Evolutionary conservation across 345 rosid species (phyloP).

Genomic region (Salix caprea): DNA sequence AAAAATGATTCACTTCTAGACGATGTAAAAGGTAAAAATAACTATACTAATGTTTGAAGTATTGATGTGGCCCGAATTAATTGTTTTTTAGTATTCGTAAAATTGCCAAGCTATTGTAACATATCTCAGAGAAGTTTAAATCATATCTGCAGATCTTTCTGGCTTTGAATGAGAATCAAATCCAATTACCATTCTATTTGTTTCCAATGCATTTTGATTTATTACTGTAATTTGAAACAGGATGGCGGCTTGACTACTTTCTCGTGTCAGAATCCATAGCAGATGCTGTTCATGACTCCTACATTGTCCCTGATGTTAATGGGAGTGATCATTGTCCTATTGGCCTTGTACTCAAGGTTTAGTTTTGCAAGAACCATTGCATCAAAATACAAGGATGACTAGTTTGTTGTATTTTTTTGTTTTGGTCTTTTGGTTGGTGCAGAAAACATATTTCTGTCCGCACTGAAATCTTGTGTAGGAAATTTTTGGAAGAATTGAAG

Average conservation of each 20-base stretch:
- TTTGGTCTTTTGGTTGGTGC: not conserved
- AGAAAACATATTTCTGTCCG: not conserved
- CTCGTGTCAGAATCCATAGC: constrained; percentile 78
- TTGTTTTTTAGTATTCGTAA: not conserved
- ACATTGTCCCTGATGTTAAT: constrained; percentile 69
- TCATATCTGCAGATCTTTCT: not conserved
- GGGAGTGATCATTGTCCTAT: constrained; percentile 96
- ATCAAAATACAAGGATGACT: not conserved
- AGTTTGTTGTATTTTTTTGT: not conserved
- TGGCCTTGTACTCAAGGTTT: constrained; percentile 66
- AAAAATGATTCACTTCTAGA: not conserved
- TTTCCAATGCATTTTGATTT: not conserved
- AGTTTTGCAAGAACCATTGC: constrained; percentile 16
- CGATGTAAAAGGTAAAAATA: not conserved
- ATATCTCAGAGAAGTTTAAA: not conserved
- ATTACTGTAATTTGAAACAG: constrained; percentile 35
- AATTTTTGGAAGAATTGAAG: not conserved
- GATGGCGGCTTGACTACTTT: constrained; percentile 98
- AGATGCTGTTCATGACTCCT: constrained; percentile 73
- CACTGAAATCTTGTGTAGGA: not conserved
- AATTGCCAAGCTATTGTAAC: not conserved
- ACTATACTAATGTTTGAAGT: not conserved
- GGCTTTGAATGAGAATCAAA: not conserved
- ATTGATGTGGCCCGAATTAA: not conserved
- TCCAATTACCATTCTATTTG: not conserved